phyloP scores from a whole-genome alignment of 768 basidiomycete species.

The Rhodocollybia butyracea region DNA sequence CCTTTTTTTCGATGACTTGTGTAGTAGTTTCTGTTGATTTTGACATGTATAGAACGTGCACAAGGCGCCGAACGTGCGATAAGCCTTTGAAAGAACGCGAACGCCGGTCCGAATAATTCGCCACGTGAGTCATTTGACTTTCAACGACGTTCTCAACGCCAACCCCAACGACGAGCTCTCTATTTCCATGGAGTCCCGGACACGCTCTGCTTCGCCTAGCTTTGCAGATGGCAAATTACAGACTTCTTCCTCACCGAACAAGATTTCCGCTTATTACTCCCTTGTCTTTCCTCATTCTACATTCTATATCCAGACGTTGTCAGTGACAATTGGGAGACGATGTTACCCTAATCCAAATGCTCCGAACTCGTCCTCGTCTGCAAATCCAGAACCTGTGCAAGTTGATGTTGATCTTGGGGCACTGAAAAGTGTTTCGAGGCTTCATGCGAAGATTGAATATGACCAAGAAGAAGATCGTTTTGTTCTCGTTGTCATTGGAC shows the following conservation, averaged over 20 bases:
- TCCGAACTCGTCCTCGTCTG: conserved; percentile 49
- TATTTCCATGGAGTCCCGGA: conserved; percentile 38
- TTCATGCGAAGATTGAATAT: conserved; percentile 94
- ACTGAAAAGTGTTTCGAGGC: conserved; percentile 94
- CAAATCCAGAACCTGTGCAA: conserved; percentile 48
- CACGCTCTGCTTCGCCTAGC: conserved; percentile 36
- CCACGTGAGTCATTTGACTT: neutral
- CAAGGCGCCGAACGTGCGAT: neutral
- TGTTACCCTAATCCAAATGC: conserved; percentile 55
- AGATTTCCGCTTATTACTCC: conserved; percentile 91
- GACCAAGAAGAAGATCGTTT: conserved; percentile 88
- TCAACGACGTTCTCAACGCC: conserved; percentile 20
- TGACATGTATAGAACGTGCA: conserved; percentile 10
- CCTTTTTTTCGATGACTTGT: conserved; percentile 42
- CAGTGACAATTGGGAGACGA: conserved; percentile 90
- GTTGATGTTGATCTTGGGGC: conserved; percentile 93
- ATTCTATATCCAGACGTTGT: conserved; percentile 95
- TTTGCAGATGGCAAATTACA: conserved; percentile 20
- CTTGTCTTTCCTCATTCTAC: conserved; percentile 93
- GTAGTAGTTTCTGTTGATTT: conserved; percentile 29
- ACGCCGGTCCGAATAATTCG: neutral
- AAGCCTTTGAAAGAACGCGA: neutral
- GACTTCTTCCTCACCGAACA: conserved; percentile 51
- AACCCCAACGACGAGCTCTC: conserved; percentile 12
- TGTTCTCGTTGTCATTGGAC: conserved; percentile 86